A percentile compares a stretch with the other conserved stretches of the same genome.
These are phyloP conservation scores for Coniophora puteana DNA, from an alignment of 1,284 basidiomycete species.

Conservation along the genomic window DNA sequence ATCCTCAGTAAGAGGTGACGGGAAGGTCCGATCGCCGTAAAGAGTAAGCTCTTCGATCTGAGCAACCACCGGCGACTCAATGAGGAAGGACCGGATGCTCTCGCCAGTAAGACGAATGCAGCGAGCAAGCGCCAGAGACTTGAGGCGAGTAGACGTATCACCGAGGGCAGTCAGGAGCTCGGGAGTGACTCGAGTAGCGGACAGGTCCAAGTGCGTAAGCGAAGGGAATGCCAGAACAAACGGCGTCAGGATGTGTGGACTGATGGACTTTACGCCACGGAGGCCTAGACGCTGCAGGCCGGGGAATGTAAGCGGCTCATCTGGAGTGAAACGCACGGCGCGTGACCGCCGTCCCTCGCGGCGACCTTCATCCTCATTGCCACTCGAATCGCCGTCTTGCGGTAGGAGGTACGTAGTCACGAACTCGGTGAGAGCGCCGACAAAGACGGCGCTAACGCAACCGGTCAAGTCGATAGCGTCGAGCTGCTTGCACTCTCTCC, in stretches of 20 bases:
- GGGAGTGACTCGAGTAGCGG: slow-evolving; percentile 79
- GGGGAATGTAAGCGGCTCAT: slow-evolving; percentile 65
- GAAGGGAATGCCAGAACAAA: slow-evolving; percentile 85
- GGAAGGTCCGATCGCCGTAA: slow-evolving; percentile 86
- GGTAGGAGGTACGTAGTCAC: slow-evolving; percentile 66
- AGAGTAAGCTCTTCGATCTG: slow-evolving; percentile 80
- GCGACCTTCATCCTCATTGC: slow-evolving; percentile 38
- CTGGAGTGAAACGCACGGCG: slow-evolving; percentile 29
- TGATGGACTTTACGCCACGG: slow-evolving; percentile 78
- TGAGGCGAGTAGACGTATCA: slow-evolving; percentile 64
- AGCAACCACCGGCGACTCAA: slow-evolving; percentile 63
- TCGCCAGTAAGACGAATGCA: slow-evolving; percentile 83
- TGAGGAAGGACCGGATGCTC: slow-evolving; percentile 74
- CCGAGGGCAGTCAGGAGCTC: slow-evolving; percentile 73
- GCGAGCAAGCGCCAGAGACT: slow-evolving; percentile 83
- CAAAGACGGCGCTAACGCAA: slow-evolving; percentile 88
- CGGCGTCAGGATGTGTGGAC: slow-evolving; percentile 68
- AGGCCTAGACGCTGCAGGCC: slow-evolving; percentile 82
- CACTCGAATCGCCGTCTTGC: slow-evolving; percentile 42
- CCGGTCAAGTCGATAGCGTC: slow-evolving; percentile 93
- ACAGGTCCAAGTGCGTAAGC: slow-evolving; percentile 89
- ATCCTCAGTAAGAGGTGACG: slow-evolving; percentile 69
- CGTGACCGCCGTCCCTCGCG: slow-evolving; percentile 27
- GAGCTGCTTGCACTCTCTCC: slow-evolving; percentile 75
- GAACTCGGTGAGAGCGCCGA: slow-evolving; percentile 80